These are phyloP conservation scores for Cadophora sp. DNA, from an alignment of 2,329 filamentous ascomycete genomes.

Conservation along the genomic window DNA sequence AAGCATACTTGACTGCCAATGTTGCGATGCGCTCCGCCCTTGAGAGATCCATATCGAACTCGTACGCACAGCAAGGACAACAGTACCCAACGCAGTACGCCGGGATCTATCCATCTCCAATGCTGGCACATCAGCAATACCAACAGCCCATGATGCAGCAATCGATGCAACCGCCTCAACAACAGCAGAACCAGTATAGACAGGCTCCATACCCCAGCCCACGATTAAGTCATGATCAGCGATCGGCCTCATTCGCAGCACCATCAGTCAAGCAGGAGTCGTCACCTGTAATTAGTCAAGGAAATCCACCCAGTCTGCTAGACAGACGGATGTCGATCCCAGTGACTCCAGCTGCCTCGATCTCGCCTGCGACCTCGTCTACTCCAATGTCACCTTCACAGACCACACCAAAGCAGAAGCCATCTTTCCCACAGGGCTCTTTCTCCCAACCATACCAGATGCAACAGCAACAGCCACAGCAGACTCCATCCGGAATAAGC, in stretches of 20 bases:
- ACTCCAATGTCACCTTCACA: conserved; percentile 23
- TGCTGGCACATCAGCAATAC: conserved; percentile 41
- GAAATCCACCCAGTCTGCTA: conserved; percentile 34
- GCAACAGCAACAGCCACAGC: conserved; percentile 10
- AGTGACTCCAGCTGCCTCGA: conserved; percentile 31
- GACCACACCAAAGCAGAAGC: conserved; percentile 30
- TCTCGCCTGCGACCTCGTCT: conserved; percentile 22
- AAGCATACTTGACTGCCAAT: conserved; percentile 61
- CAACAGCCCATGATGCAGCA: conserved; percentile 32
- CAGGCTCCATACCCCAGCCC: conserved; percentile 50
- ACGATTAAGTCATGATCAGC: conserved; percentile 47
- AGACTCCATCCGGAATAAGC: not conserved
- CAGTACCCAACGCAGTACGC: conserved; percentile 45
- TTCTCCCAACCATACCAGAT: conserved; percentile 11
- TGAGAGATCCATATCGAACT: conserved; percentile 50
- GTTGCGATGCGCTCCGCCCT: conserved; percentile 60
- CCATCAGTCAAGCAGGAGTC: conserved; percentile 43
- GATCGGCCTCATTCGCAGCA: conserved; percentile 52
- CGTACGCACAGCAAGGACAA: conserved; percentile 44
- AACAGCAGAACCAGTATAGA: conserved; percentile 43
- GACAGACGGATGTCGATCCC: conserved; percentile 52
- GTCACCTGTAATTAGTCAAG: conserved; percentile 27
- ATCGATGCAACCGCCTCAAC: conserved; percentile 25
- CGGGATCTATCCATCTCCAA: conserved; percentile 37
- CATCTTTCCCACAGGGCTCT: conserved; percentile 36